phyloP scores from a whole-genome alignment of 345 rosid species.

The Leavenworthia alabamica region DNA sequence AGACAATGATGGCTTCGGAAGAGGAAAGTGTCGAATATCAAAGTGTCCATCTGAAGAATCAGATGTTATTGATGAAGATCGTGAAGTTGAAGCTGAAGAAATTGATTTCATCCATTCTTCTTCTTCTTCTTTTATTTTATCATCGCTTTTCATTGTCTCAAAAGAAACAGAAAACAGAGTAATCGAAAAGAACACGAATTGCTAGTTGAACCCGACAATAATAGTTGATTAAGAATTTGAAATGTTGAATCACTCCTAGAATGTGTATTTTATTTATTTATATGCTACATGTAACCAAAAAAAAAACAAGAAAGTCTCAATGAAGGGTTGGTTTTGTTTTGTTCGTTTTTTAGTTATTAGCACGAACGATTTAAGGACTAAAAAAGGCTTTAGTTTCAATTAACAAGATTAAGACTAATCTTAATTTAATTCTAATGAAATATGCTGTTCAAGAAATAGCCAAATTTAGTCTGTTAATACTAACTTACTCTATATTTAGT shows the following conservation, averaged over 20 bases:
- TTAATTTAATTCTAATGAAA: too few species aligned
- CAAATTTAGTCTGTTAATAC: too few species aligned
- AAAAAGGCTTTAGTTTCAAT: too few species aligned
- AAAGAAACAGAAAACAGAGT: not conserved
- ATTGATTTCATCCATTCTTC: not conserved
- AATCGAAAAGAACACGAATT: not conserved
- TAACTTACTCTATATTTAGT: too few species aligned
- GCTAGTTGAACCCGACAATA: not conserved
- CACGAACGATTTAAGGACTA: too few species aligned
- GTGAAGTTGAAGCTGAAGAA: conserved; percentile 25
- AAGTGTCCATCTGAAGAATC: conserved; percentile 32
- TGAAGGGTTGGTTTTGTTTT: too few species aligned
- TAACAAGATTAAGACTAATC: too few species aligned
- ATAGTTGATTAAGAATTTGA: not conserved
- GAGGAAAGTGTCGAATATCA: conserved; percentile 22
- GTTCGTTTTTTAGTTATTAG: too few species aligned
- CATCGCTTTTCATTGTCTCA: conserved; percentile 8
- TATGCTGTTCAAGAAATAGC: too few species aligned
- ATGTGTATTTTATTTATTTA: not conserved
- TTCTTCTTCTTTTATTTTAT: conserved; percentile 10
- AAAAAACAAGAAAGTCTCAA: conserved; percentile 1
- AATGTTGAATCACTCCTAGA: not conserved
- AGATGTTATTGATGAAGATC: conserved; percentile 23
- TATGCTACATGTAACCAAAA: not conserved
- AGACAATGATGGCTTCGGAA: conserved; percentile 22